These are phyloP conservation scores for Fraxinus dipetala DNA, from an alignment of 305 asterid genomes.

Conservation along the genomic window DNA sequence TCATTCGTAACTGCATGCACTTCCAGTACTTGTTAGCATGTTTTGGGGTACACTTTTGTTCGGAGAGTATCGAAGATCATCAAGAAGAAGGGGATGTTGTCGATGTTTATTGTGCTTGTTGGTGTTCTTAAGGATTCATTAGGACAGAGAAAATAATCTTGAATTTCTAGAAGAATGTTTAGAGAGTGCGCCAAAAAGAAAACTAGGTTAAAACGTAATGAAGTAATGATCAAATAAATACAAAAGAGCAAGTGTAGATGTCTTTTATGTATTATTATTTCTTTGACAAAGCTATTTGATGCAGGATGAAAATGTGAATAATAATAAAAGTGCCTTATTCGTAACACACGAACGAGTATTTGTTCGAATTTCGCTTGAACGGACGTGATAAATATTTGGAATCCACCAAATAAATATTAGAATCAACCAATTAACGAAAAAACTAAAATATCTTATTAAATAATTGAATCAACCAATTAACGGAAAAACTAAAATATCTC, in stretches of 20 bases:
- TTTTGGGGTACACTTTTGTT: slow-evolving; percentile 53
- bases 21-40: slow-evolving; percentile 49
- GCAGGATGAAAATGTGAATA: too few species aligned
- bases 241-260: neutral
- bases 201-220: neutral
- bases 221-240: too few species aligned
- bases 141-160: slow-evolving; percentile 38
- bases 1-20: slow-evolving; percentile 36
- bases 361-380: too few species aligned
- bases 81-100: slow-evolving; percentile 46
- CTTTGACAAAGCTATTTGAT: neutral
- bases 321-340: too few species aligned
- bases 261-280: too few species aligned
- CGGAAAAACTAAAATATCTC: too few species aligned
- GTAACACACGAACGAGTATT: too few species aligned
- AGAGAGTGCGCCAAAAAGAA: neutral
- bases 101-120: slow-evolving; percentile 47
- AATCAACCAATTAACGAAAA: too few species aligned
- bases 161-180: neutral
- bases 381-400: too few species aligned
- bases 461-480: too few species aligned
- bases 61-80: slow-evolving; percentile 47
- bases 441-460: too few species aligned
- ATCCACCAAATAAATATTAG: too few species aligned
- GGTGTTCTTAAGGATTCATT: slow-evolving; percentile 9